Percentiles rank a stretch among this genome's conserved stretches.
Evolutionary conservation across 1,284 basidiomycete genomes (phyloP).

Genomic region (Moesziomyces antarcticus): DNA sequence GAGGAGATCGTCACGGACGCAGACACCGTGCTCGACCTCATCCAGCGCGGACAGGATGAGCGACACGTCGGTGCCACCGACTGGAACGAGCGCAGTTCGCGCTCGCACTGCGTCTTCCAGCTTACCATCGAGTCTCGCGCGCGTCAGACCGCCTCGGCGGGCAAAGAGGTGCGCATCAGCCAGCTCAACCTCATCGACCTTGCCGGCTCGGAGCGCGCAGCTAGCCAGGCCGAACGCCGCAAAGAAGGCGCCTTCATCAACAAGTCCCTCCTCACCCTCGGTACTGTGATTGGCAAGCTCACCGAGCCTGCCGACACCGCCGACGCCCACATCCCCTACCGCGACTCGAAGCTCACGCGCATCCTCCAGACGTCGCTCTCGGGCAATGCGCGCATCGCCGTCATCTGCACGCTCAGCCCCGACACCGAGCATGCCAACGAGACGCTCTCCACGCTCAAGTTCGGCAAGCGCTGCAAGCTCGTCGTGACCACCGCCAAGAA

Average conservation of each 20-base stretch:
- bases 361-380: constrained; percentile 73
- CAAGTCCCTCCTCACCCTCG: constrained; percentile 70
- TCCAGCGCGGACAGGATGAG: constrained; percentile 85
- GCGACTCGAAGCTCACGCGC: constrained; percentile 72
- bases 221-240: constrained; percentile 71
- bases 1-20: constrained; percentile 72
- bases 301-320: constrained; percentile 66
- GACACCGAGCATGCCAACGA: constrained; percentile 71
- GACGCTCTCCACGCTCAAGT: constrained; percentile 73
- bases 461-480: constrained; percentile 72
- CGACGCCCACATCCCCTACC: constrained; percentile 71
- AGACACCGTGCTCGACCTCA: constrained; percentile 73
- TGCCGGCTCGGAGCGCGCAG: constrained; percentile 73
- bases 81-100: constrained; percentile 93
- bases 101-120: constrained; percentile 83
- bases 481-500: constrained; percentile 73
- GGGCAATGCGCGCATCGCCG: constrained; percentile 72
- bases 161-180: constrained; percentile 60
- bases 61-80: constrained; percentile 92
- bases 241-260: constrained; percentile 70
- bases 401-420: constrained; percentile 72
- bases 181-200: constrained; percentile 72
- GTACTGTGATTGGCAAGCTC: constrained; percentile 73
- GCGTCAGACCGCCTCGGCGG: not conserved
- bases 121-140: constrained; percentile 69